Percentiles rank a stretch among this genome's conserved stretches.
Evolutionary conservation across 2,329 filamentous ascomycete genomes (phyloP).

Genomic region (Colletotrichum sp.): DNA sequence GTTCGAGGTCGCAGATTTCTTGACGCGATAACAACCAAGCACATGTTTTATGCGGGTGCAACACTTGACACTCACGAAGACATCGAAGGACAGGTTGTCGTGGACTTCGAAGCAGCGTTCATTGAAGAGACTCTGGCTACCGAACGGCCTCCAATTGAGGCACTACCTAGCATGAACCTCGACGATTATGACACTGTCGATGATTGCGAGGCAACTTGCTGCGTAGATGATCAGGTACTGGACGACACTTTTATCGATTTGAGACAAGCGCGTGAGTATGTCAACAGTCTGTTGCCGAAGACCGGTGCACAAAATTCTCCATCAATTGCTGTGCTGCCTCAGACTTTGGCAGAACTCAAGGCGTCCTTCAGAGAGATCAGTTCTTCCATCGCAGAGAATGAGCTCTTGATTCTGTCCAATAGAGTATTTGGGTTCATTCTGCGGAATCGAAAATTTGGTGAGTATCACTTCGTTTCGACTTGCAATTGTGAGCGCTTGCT

Average conservation of each 20-base stretch:
- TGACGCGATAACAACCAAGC: background rate
- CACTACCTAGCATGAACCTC: background rate
- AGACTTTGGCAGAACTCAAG: rapidly evolving
- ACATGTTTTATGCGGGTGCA: background rate
- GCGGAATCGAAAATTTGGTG: background rate
- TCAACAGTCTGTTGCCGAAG: background rate
- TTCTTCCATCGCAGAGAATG: no score
- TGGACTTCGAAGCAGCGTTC: background rate
- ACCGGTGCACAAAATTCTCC: no score
- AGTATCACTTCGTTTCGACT: no score
- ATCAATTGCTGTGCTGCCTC: background rate
- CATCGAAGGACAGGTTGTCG: background rate
- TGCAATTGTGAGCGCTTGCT: no score
- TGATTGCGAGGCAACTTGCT: background rate
- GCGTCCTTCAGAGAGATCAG: no score
- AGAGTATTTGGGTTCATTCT: background rate
- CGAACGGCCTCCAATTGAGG: background rate
- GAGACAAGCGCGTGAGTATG: background rate
- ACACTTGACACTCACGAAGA: background rate
- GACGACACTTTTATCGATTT: background rate
- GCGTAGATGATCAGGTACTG: rapidly evolving
- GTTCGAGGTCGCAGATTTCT: no score
- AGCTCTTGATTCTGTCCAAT: background rate
- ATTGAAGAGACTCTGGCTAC: rapidly evolving
- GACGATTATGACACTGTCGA: background rate